These are phyloP conservation scores for Mortierella sp. DNA, from an alignment of 371 early-diverging fungal genomes.

Conservation along the genomic window DNA sequence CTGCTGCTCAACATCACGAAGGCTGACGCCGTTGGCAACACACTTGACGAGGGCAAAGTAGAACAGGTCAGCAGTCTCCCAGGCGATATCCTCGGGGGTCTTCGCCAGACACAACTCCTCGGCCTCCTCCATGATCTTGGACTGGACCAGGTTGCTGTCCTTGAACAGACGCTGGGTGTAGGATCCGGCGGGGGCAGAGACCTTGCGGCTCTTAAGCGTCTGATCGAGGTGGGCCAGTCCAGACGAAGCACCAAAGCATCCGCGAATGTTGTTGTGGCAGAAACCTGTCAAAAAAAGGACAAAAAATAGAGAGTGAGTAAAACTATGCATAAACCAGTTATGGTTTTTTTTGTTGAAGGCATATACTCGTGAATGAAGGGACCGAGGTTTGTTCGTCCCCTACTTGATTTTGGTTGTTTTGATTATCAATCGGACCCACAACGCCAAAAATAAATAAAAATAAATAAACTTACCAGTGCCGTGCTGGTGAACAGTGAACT, in stretches of 20 bases:
- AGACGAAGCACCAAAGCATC: constrained; percentile 89
- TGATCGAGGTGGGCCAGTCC: constrained; percentile 82
- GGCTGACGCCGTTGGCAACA: constrained; percentile 81
- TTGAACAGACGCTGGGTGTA: constrained; percentile 93
- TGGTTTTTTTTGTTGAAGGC: too few relatives aligned
- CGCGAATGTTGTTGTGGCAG: constrained; percentile 93
- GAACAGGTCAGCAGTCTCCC: constrained; percentile 97
- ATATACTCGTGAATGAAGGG: too few relatives aligned
- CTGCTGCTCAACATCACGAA: constrained; percentile 90
- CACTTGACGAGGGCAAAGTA: constrained; percentile 96
- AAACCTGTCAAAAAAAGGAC: constrained; percentile 71
- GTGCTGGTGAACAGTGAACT: constrained; percentile 89
- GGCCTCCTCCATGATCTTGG: constrained; percentile 98
- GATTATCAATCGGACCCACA: too few relatives aligned
- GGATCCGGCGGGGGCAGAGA: constrained; percentile 86
- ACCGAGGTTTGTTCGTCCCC: too few relatives aligned
- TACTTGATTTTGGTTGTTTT: too few relatives aligned
- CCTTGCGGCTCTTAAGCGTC: constrained; percentile 76
- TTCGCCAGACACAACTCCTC: constrained; percentile 91
- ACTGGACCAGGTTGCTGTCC: constrained; percentile 82
- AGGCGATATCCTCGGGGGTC: constrained; percentile 84
- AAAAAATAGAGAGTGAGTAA: not conserved
- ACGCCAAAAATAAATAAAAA: not conserved
- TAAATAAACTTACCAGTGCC: constrained; percentile 76
- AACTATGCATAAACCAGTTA: not conserved